Conservation (phyloP, 768 basidiomycete species). For the Phanerochaete sordida region DNA sequence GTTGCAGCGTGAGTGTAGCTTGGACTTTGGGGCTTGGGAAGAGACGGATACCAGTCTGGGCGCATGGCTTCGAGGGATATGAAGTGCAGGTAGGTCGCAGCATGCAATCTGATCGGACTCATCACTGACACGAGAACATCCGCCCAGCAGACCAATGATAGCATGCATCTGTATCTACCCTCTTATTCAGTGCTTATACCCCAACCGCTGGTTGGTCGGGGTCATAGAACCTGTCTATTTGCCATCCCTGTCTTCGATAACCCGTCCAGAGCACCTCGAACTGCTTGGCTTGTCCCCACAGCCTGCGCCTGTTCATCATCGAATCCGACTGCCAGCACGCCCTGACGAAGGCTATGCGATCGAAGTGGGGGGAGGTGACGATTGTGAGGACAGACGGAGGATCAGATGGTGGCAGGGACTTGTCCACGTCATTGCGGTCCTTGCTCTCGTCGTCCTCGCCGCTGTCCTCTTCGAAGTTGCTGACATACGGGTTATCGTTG, state of each 20-base stretch:
- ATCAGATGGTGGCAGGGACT: too few relatives aligned
- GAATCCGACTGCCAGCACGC: constrained; percentile 4
- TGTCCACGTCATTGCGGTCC: too few relatives aligned
- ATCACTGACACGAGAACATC: too few relatives aligned
- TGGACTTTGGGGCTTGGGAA: not conserved
- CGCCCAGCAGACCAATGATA: too few relatives aligned
- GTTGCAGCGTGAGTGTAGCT: too few relatives aligned
- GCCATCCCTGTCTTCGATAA: constrained; percentile 1
- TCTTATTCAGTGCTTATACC: not conserved
- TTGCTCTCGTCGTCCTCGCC: not conserved
- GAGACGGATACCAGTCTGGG: not conserved
- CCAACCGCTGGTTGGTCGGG: not conserved
- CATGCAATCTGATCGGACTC: too few relatives aligned
- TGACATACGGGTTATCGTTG: too few relatives aligned
- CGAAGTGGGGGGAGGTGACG: not conserved
- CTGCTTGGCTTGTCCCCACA: constrained; percentile 1
- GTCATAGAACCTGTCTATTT: not conserved
- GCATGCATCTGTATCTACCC: too few relatives aligned
- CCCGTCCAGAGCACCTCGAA: not conserved
- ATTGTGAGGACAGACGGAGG: not conserved
- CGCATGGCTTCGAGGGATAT: not conserved
- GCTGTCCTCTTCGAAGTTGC: not conserved
- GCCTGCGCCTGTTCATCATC: not conserved
- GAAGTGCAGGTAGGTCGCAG: not conserved
- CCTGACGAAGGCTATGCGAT: not conserved